phyloP scores from a whole-genome alignment of 2,329 filamentous ascomycete genomes.

The Penicillium sp. region DNA sequence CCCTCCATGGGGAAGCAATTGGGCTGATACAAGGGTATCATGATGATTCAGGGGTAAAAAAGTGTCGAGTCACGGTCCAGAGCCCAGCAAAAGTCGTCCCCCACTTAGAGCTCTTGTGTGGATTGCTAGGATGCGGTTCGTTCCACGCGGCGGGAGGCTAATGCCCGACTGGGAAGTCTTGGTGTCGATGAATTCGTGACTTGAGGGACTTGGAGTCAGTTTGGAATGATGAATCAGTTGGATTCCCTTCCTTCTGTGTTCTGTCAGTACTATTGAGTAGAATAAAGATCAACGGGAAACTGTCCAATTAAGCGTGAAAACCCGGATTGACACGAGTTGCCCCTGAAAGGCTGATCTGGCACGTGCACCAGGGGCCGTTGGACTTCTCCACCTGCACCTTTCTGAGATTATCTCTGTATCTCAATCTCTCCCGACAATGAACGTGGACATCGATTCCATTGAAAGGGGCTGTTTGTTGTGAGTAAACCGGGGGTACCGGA shows the following conservation, averaged over 20 bases:
- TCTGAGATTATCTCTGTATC: background rate
- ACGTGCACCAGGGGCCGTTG: background rate
- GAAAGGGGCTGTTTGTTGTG: background rate
- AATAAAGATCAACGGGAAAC: background rate
- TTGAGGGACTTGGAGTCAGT: background rate
- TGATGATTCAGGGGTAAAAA: constrained; percentile 26
- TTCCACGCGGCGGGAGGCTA: constrained; percentile 16
- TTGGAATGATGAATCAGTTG: background rate
- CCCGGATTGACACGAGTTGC: background rate
- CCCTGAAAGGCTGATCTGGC: constrained; percentile 1
- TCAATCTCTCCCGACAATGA: background rate
- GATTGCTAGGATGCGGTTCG: constrained; percentile 13
- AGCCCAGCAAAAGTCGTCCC: constrained; percentile 6
- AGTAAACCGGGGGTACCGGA: background rate
- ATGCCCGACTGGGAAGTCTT: constrained; percentile 9
- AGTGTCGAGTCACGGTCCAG: constrained; percentile 9
- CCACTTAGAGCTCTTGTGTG: constrained; percentile 21
- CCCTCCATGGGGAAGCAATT: background rate
- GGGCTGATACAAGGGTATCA: background rate
- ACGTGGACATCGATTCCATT: background rate
- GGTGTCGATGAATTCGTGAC: constrained; percentile 7
- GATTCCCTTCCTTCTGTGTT: too few relatives aligned
- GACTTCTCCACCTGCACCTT: background rate
- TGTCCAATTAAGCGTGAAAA: background rate
- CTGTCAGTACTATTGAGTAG: too few relatives aligned